A percentile compares a stretch with the other conserved stretches of the same genome.
Evolutionary conservation across 129 eudicot species (phyloP).

Genomic region (Flaveria linearis): DNA sequence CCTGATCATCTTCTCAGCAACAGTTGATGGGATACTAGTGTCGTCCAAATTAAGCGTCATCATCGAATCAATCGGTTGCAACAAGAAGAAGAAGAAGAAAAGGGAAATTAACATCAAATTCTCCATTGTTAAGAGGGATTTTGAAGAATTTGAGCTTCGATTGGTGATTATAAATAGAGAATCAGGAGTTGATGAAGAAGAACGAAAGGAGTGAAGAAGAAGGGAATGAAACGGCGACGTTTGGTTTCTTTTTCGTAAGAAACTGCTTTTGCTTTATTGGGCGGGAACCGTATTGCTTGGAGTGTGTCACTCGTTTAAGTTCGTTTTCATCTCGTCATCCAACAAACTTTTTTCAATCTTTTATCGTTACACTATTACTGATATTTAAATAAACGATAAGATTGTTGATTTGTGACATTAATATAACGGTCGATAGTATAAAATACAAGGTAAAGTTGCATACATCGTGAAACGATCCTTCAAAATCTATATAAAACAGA

Average conservation of each 20-base stretch:
- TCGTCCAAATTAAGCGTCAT: slow-evolving; percentile 35
- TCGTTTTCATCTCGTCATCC: slow-evolving; percentile 5
- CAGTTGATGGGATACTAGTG: slow-evolving; percentile 39
- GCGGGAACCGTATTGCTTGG: slow-evolving; percentile 43
- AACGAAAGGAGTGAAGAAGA: slow-evolving; percentile 13
- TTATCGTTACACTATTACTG: not conserved
- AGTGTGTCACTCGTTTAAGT: slow-evolving; percentile 8
- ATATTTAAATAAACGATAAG: too few species aligned
- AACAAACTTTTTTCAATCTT: slow-evolving; percentile 18
- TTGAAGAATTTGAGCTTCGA: slow-evolving; percentile 6
- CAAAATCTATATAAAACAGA: too few species aligned
- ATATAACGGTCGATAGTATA: too few species aligned
- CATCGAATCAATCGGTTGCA: slow-evolving; percentile 32
- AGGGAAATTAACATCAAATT: slow-evolving; percentile 18
- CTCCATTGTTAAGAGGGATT: slow-evolving; percentile 13
- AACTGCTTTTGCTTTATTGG: slow-evolving; percentile 38
- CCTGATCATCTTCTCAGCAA: slow-evolving; percentile 63
- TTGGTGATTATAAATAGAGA: slow-evolving; percentile 15
- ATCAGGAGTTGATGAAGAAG: slow-evolving; percentile 11
- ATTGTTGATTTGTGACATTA: too few species aligned
- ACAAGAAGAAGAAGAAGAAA: slow-evolving; percentile 31
- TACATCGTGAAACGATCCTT: too few species aligned
- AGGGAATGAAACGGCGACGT: slow-evolving; percentile 31
- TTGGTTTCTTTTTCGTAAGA: slow-evolving; percentile 19
- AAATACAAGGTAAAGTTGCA: too few species aligned